These are phyloP conservation scores for Trichophyton benhamiae DNA, from an alignment of 2,329 filamentous ascomycete genomes.

Conservation along the genomic window DNA sequence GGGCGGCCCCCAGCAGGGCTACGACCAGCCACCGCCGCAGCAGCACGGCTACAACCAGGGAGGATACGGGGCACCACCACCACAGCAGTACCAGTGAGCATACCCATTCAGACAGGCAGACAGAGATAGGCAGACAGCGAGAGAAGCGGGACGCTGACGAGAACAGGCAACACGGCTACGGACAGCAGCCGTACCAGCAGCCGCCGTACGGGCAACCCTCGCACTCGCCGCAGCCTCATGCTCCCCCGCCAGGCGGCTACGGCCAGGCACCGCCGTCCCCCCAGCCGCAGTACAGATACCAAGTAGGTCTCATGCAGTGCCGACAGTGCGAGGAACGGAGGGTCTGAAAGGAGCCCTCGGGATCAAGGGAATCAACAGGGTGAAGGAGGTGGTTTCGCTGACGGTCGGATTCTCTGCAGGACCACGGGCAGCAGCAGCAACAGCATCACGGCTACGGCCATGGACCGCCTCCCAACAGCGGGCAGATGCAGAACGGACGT, in stretches of 20 bases:
- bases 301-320: not conserved
- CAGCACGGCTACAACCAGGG: constrained; percentile 30
- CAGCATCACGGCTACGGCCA: constrained; percentile 1
- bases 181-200: constrained; percentile 21
- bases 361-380: too few species aligned
- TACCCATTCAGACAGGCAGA: not conserved
- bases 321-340: too few species aligned
- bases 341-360: too few species aligned
- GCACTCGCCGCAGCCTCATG: constrained; percentile 31
- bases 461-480: constrained; percentile 22
- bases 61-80: constrained; percentile 25
- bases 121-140: not conserved
- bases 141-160: not conserved
- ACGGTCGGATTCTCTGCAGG: not conserved
- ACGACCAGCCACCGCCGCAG: constrained; percentile 33
- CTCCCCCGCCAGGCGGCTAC: constrained; percentile 14
- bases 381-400: not conserved
- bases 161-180: constrained; percentile 9
- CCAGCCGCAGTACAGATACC: constrained; percentile 8
- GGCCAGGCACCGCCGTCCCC: constrained; percentile 20
- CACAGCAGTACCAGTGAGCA: constrained; percentile 30
- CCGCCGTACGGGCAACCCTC: constrained; percentile 29
- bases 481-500: constrained; percentile 30
- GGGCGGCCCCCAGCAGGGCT: constrained; percentile 30
- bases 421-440: not conserved